Evolutionary conservation across 2,329 filamentous ascomycete genomes (phyloP).

Genomic region (Cyclaneusma minus): DNA sequence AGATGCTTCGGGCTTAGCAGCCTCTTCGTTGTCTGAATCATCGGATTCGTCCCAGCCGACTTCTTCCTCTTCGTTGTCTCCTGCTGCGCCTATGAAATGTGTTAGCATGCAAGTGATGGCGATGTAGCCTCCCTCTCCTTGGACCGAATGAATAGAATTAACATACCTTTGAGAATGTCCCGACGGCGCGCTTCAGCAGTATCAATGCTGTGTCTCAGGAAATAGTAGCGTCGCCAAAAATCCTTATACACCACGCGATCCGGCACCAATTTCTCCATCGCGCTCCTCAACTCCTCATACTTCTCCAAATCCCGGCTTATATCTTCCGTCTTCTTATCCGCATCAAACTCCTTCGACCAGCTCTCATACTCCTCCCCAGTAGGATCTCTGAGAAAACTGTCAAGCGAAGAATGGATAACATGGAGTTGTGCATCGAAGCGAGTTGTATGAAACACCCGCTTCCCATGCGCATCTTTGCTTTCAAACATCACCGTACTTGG

Average conservation of each 20-base stretch:
- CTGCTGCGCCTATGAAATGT: constrained; percentile 31
- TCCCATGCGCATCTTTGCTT: constrained; percentile 79
- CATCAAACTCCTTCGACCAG: constrained; percentile 63
- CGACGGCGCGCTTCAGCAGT: constrained; percentile 78
- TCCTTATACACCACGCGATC: constrained; percentile 74
- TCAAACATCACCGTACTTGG: constrained; percentile 69
- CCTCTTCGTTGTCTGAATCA: constrained; percentile 55
- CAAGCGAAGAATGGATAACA: constrained; percentile 74
- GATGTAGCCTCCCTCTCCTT: constrained; percentile 13
- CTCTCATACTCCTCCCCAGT: constrained; percentile 55
- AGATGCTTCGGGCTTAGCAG: constrained; percentile 15
- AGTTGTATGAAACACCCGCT: constrained; percentile 86
- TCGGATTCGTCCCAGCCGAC: constrained; percentile 46
- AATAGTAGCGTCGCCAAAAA: constrained; percentile 96
- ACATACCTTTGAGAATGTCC: constrained; percentile 78
- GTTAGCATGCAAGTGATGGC: constrained; percentile 12
- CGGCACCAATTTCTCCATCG: constrained; percentile 95
- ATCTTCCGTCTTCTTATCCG: constrained; percentile 69
- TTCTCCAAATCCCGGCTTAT: constrained; percentile 72
- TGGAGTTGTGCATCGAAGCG: constrained; percentile 92
- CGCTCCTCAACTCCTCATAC: constrained; percentile 68
- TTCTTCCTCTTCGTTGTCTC: constrained; percentile 57
- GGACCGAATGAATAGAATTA: constrained; percentile 4
- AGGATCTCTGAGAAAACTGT: constrained; percentile 74
- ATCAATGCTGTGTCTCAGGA: constrained; percentile 81